Percentiles rank a stretch among this genome's conserved stretches.
Conservation (phyloP, 108 stramenopile genomes). For the Schizochytrium sp. region DNA sequence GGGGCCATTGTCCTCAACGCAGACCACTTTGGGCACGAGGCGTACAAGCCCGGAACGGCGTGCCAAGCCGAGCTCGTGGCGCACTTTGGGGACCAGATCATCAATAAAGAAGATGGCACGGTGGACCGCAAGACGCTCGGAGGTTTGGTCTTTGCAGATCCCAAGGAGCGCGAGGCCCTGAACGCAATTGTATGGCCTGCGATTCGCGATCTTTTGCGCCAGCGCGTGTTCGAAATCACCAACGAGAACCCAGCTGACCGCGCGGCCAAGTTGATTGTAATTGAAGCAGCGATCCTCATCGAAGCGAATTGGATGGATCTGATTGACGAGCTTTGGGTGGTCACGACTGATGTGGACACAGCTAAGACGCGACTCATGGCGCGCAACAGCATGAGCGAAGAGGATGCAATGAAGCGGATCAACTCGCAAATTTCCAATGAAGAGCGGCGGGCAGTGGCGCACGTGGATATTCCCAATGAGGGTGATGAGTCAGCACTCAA, state of each 20-base stretch:
- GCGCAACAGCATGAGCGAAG: neutral
- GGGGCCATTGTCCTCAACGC: neutral
- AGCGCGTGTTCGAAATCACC: neutral
- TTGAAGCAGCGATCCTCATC: neutral
- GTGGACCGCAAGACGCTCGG: slow-evolving; percentile 9
- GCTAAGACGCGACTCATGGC: neutral
- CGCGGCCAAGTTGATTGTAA: neutral
- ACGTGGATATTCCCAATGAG: neutral
- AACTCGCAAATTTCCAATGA: neutral
- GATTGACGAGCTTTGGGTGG: neutral
- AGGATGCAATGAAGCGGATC: neutral
- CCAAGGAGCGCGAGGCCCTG: neutral
- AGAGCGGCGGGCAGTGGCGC: neutral
- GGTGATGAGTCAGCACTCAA: neutral
- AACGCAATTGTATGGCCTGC: slow-evolving; percentile 3
- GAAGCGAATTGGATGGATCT: slow-evolving; percentile 15
- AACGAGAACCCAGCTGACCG: neutral
- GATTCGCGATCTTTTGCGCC: neutral
- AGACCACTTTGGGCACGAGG: slow-evolving; percentile 5
- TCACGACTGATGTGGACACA: neutral
- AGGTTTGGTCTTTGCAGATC: neutral
- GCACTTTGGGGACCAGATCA: neutral
- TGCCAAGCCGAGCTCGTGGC: neutral
- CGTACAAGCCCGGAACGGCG: neutral
- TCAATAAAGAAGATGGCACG: neutral